Conservation (phyloP, 108 stramenopile genomes). For the Chaetoceros tenuissimus region DNA sequence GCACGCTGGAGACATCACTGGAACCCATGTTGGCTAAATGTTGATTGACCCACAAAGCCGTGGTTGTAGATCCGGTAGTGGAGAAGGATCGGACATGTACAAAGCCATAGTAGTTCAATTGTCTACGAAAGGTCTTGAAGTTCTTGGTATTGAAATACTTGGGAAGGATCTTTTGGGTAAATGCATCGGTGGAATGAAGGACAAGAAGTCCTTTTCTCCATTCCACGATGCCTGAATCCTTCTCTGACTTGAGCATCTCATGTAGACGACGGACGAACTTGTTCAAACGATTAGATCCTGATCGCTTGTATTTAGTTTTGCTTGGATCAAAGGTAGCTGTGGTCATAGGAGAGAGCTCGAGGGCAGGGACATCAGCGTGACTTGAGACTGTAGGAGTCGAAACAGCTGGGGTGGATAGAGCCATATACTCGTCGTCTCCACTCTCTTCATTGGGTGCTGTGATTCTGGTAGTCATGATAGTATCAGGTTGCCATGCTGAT, state of each 20-base stretch:
- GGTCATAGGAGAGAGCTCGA: too few relatives aligned
- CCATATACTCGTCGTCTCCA: too few relatives aligned
- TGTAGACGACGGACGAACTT: constrained; percentile 80
- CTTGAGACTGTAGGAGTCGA: too few relatives aligned
- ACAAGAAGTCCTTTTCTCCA: constrained; percentile 82
- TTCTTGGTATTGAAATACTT: constrained; percentile 89
- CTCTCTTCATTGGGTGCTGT: too few relatives aligned
- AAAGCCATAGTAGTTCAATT: constrained; percentile 80
- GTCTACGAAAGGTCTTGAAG: constrained; percentile 91
- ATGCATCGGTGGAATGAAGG: constrained; percentile 74
- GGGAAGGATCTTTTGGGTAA: constrained; percentile 78
- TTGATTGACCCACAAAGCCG: constrained; percentile 83
- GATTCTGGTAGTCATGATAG: not conserved
- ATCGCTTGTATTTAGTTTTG: too few relatives aligned
- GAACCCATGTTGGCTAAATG: constrained; percentile 43
- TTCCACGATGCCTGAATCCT: constrained; percentile 59
- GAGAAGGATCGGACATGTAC: constrained; percentile 71
- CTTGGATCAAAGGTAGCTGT: too few relatives aligned
- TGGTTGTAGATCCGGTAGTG: constrained; percentile 45
- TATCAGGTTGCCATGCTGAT: not conserved
- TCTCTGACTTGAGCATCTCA: constrained; percentile 64
- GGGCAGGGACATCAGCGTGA: too few relatives aligned
- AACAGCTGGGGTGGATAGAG: too few relatives aligned
- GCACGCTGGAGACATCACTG: constrained; percentile 55
- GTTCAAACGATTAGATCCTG: constrained; percentile 40